Conservation (phyloP, 2,329 filamentous ascomycete species). For the Penicillium sp. region DNA sequence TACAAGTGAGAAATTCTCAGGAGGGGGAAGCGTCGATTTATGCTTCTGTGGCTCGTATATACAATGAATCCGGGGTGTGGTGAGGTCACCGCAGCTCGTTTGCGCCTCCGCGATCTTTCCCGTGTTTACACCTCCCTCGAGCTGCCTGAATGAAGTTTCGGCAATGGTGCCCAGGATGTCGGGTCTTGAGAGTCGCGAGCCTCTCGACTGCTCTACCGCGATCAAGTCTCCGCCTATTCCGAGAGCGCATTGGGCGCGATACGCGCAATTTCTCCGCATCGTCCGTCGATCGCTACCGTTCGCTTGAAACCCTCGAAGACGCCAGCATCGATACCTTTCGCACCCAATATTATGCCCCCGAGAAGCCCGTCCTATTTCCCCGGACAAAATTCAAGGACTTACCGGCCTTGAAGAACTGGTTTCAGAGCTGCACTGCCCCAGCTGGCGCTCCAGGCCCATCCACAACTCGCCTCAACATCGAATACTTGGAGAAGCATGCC, state of each 20-base stretch:
- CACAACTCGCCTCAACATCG: conserved; percentile 35
- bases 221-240: neutral
- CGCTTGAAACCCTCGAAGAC: conserved; percentile 31
- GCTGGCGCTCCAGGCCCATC: conserved; percentile 32
- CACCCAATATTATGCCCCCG: conserved; percentile 51
- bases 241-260: neutral
- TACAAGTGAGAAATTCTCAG: neutral
- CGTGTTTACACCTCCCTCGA: neutral
- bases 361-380: conserved; percentile 55
- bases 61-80: neutral
- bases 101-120: neutral
- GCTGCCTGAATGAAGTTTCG: conserved; percentile 29
- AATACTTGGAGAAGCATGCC: conserved; percentile 47
- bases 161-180: conserved; percentile 21
- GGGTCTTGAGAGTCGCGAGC: conserved; percentile 8
- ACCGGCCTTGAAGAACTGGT: conserved; percentile 62
- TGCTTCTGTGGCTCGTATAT: neutral
- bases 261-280: conserved; percentile 7
- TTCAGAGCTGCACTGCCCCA: conserved; percentile 34
- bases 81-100: neutral
- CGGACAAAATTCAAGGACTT: conserved; percentile 44
- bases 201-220: neutral
- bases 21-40: neutral
- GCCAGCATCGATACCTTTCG: conserved; percentile 50
- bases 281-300: conserved; percentile 16